Evolutionary conservation across 2,329 filamentous ascomycete genomes (phyloP).

Genomic region (Chrysoporthe cubensis): DNA sequence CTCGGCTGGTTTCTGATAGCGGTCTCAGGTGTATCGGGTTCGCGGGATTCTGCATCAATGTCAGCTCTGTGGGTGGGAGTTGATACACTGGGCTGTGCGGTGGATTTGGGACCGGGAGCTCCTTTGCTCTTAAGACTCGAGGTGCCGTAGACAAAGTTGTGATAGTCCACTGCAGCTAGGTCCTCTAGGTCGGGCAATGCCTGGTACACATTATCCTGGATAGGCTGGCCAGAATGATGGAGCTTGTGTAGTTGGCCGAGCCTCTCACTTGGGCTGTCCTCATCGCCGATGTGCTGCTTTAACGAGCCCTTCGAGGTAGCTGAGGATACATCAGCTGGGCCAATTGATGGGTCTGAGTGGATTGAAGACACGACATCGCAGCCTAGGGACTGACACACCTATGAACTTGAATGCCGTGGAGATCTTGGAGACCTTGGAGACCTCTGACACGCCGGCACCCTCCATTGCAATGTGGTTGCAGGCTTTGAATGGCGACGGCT

Average conservation of each 20-base stretch:
- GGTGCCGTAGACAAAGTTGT: conserved; percentile 14
- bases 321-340: conserved; percentile 5
- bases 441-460: background rate
- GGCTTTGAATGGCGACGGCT: background rate
- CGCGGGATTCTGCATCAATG: background rate
- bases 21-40: background rate
- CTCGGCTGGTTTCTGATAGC: background rate
- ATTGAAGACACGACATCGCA: background rate
- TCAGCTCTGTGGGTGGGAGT: background rate
- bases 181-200: background rate
- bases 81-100: background rate
- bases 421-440: background rate
- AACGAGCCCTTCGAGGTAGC: background rate
- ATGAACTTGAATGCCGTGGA: background rate
- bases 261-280: background rate
- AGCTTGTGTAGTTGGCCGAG: background rate
- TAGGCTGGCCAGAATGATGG: background rate
- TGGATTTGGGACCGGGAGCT: background rate
- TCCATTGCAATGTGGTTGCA: conserved; percentile 9
- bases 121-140: background rate
- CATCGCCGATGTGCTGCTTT: background rate
- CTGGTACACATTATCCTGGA: background rate
- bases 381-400: background rate
- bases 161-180: conserved; percentile 18
- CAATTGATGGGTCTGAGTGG: background rate